phyloP scores from a whole-genome alignment of 306 rosid species.

The Ormosia semicastrata region DNA sequence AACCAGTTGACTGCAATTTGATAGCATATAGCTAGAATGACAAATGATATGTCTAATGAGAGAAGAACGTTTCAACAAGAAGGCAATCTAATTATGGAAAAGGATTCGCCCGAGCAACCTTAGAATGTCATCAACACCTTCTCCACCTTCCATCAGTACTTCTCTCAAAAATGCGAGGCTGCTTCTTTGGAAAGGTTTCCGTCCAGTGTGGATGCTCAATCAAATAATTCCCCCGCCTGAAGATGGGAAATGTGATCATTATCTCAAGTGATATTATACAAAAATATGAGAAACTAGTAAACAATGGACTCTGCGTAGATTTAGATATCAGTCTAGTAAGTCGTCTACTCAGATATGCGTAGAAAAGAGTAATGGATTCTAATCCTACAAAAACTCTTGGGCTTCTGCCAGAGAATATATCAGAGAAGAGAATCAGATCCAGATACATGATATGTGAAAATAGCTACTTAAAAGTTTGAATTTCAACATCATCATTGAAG shows the following conservation, averaged over 20 bases:
- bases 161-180: conserved; percentile 64
- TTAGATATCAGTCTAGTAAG: background rate
- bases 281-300: background rate
- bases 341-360: background rate
- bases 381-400: background rate
- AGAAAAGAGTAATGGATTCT: background rate
- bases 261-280: background rate
- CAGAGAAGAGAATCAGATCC: background rate
- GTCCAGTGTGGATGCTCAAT: conserved; percentile 76
- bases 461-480: background rate
- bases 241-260: background rate
- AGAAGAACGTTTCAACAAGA: background rate
- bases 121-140: conserved; percentile 43
- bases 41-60: background rate
- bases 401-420: background rate
- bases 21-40: background rate
- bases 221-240: conserved; percentile 72
- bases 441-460: background rate
- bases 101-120: background rate
- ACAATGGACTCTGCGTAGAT: background rate
- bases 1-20: background rate
- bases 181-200: conserved; percentile 60
- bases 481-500: background rate
- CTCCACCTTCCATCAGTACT: conserved; percentile 61
- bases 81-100: background rate